Percentiles rank a stretch among this genome's conserved stretches.
Conservation (phyloP, 2,329 filamentous ascomycete genomes). For the Scopulariopsis brevicaulis region DNA sequence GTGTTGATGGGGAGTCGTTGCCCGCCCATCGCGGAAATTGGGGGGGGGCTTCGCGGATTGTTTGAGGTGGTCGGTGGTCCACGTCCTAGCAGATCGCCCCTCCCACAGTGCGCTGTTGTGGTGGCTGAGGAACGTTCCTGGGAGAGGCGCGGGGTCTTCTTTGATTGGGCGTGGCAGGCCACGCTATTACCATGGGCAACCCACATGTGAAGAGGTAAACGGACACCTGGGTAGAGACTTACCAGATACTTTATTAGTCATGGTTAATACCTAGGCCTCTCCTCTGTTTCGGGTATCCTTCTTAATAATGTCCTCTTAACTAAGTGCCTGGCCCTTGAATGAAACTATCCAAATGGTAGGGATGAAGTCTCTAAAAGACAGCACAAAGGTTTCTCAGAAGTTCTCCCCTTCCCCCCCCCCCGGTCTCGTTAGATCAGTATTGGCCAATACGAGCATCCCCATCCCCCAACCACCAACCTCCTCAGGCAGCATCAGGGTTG, state of each 20-base stretch:
- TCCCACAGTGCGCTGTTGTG: not conserved
- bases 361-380: no score
- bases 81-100: not conserved
- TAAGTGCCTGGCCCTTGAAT: no score
- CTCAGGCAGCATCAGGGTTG: no score
- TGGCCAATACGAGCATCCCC: no score
- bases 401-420: no score
- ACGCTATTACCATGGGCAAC: slow-evolving; percentile 4
- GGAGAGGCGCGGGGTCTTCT: not conserved
- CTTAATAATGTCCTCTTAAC: not conserved
- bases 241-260: not conserved
- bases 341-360: no score
- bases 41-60: not conserved
- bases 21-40: not conserved
- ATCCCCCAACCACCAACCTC: no score
- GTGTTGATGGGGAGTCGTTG: not conserved
- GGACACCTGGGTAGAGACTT: not conserved
- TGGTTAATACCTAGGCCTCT: not conserved
- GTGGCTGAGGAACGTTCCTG: slow-evolving; percentile 4
- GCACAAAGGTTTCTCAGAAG: no score
- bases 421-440: no score
- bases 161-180: not conserved
- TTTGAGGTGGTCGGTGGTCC: not conserved
- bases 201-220: not conserved
- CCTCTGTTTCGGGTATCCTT: not conserved